Percentiles rank a stretch among this genome's conserved stretches.
Conservation (phyloP, 2,329 filamentous ascomycete genomes). For the Immersiporthe knoxdaviesiana region DNA sequence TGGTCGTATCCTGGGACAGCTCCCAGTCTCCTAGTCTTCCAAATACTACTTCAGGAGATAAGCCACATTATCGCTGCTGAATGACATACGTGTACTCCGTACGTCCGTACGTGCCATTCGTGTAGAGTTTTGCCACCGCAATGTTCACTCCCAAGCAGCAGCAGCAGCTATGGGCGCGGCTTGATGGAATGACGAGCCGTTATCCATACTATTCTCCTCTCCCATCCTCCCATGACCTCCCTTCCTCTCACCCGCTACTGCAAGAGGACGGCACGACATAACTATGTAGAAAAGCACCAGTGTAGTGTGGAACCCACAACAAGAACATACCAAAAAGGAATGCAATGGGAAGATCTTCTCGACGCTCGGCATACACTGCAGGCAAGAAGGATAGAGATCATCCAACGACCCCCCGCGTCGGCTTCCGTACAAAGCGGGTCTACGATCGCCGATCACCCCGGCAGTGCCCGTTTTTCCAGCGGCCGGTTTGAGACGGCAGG, state of each 20-base stretch:
- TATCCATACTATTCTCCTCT: no score
- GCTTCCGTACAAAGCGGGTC: slow-evolving; percentile 10
- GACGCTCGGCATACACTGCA: neutral
- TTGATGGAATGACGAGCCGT: no score
- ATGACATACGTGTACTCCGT: no score
- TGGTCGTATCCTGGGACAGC: neutral
- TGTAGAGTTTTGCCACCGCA: neutral
- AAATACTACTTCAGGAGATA: neutral
- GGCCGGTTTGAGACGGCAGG: slow-evolving; percentile 4
- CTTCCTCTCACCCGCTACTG: neutral
- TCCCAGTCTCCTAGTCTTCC: neutral
- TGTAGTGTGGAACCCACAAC: neutral
- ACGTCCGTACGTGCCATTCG: neutral
- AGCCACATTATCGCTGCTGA: neutral
- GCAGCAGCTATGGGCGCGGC: no score
- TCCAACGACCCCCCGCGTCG: slow-evolving; percentile 17
- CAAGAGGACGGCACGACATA: neutral
- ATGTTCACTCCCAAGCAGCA: neutral
- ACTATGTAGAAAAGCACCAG: no score
- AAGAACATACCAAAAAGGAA: neutral
- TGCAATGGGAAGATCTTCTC: neutral
- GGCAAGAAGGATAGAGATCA: neutral
- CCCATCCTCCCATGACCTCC: neutral
- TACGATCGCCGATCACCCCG: slow-evolving; percentile 12
- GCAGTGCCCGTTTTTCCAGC: slow-evolving; percentile 8